Conservation (phyloP, 1,284 basidiomycete species). For the Microbotryum scabiosae region DNA sequence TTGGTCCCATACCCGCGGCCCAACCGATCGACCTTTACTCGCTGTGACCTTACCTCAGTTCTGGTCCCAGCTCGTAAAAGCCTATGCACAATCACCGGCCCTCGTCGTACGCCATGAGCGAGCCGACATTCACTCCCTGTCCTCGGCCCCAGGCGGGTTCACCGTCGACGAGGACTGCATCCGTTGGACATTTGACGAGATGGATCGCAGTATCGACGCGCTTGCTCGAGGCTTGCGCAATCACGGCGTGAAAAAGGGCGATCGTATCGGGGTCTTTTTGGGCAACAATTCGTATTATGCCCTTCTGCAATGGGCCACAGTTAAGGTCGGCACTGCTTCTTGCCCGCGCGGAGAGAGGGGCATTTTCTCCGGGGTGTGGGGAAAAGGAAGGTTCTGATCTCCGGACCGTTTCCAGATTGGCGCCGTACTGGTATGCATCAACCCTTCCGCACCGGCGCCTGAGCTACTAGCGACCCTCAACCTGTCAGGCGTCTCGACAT, state of each 20-base stretch:
- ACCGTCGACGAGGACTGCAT: conserved; percentile 51
- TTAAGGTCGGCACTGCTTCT: conserved; percentile 33
- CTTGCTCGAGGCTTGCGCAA: conserved; percentile 60
- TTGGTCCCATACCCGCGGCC: no score
- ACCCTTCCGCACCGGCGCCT: conserved; percentile 64
- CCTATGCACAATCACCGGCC: no score
- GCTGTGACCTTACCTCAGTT: no score
- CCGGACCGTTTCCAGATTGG: conserved; percentile 50
- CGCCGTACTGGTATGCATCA: conserved; percentile 68
- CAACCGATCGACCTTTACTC: no score
- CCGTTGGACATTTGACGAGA: conserved; percentile 65
- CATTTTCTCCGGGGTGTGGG: neutral
- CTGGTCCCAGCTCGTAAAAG: no score
- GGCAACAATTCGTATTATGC: conserved; percentile 60
- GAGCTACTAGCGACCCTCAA: conserved; percentile 50
- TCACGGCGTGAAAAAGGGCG: conserved; percentile 65
- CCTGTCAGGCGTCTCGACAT: neutral
- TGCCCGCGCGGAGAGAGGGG: no score
- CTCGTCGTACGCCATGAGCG: no score
- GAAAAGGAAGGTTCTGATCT: neutral
- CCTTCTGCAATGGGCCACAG: conserved; percentile 71
- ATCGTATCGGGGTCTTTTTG: conserved; percentile 72
- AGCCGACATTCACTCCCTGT: no score
- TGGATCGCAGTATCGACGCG: conserved; percentile 57
- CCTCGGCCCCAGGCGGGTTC: no score